Evolutionary conservation across 495 filamentous ascomycete genomes (phyloP), one percentile per base, ranked within the genome.

Genomic region (Aspergillus bertholletiae): DNA sequence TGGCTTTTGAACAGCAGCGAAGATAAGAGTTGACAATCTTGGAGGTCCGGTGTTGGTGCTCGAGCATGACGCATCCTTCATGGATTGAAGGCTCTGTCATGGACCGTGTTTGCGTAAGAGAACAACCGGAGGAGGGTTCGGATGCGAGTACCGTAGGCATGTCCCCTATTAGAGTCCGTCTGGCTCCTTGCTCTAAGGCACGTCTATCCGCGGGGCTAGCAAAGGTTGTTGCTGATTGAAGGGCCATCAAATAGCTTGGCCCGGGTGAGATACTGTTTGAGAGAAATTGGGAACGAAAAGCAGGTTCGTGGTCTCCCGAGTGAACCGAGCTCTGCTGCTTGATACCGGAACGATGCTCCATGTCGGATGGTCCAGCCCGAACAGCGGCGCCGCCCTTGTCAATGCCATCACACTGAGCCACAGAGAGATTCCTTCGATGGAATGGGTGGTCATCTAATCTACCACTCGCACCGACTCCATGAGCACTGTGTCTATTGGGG

Each of bases 361-460:
- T n/a, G 22, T 41, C 17, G n/a, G 20, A 41, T 28, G 8, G 20
- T 9, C 28, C 23, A 51, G 20, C 13, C 18, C 21, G 17, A 12
- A 7, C 17, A 45, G 13, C 26, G 5, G 13, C 24, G 40, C 2
- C 32, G 11, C 35, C 45, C 15, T 53, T 18, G 12, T 51, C 17
- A 27, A 53, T 12, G 17, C 39, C 24, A n/a, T 49, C 59, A 24
- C 23, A 39, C 7, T 50, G 59, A 8, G 67, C 63, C 27, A 57
- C 7, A 15, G 68, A 55, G 24, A 70, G 58, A 32, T 43, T 59
- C 49, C 50, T 52, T 26, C 52, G 61, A 51, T 73, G 68, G 37
- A 75, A 76, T 3, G 69, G 68, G 41, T 76, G 73, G 15, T 70
- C 62, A 2, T 74, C 57, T 28, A 73, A 44, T 28, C 56, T 49